Base-by-base conservation (phyloP, 2,329 filamentous ascomycete species). In the Aspergillus texensis region DNA sequence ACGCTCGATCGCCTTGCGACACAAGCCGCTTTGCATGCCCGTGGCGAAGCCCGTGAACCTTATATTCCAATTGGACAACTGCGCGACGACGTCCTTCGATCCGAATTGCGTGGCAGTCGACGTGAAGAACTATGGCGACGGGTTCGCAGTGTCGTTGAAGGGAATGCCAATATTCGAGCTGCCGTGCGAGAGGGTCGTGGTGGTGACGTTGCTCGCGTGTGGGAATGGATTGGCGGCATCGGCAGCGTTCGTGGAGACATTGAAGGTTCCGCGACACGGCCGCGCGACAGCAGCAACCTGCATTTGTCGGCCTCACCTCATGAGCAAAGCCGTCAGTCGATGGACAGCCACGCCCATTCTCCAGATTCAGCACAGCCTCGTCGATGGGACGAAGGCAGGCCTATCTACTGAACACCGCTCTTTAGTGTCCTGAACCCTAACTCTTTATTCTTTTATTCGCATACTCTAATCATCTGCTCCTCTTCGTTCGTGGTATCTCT, bases 61-160 rank as follows among this genome's bases (percentile, higher is more conserved):
- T 96, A 91, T 80, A 86, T 99, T 65, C 92, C 93, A 73, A 86
- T 97, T 70, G 92, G 92, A 0, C 95, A 98, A 75, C 82, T 99
- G 60, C 86, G 95, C 64, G 95, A 99, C 73, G 94, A 98, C 73
- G 90, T 99, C 3, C 83, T 99, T 45, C 85, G 94, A 24, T 87
- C 90, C 32, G 89, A 96, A 65, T 92, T 97, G 76, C 90, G 87
- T 4, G 84, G 94, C 24, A 84, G 85, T 10, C 87, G 93, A 70
- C 86, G 95, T 43, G 91, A 95, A 74, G 86, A 88, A 61, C 83
- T 99, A 57, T 99, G 96, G 95, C 85, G 88, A 67, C 88, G 88
- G 57, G 95, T 99, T 24, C 86, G 88, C 69, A 87, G 84, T 58
- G 90, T 98, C 58, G 94, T 99, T 0, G 95, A 99, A 79, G 89